phyloP scores from a whole-genome alignment of 2,329 filamentous ascomycete genomes.

The Podosphaera fusca region DNA sequence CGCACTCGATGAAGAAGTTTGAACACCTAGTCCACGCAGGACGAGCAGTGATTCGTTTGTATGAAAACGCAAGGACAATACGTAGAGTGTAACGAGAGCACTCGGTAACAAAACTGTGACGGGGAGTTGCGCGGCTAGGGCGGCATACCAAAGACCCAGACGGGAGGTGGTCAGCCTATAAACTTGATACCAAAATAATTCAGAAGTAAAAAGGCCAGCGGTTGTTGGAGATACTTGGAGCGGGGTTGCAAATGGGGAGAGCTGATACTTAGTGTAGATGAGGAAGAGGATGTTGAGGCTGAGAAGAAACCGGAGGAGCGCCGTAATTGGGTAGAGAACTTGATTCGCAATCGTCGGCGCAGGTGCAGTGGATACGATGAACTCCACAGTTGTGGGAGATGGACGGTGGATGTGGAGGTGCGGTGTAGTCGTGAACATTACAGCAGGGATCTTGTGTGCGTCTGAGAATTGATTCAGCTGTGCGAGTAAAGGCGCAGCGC shows the following conservation, averaged over 20 bases:
- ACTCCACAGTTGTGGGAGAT: conserved; percentile 75
- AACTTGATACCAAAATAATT: conserved; percentile 13
- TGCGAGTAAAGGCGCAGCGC: background rate
- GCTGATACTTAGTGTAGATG: conserved; percentile 25
- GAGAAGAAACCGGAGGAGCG: conserved; percentile 20
- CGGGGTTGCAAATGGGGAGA: conserved; percentile 6
- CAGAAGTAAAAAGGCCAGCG: conserved; percentile 4
- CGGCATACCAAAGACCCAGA: conserved; percentile 16
- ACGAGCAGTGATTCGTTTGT: conserved; percentile 69
- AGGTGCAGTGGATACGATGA: conserved; percentile 68
- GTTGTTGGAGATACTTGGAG: background rate
- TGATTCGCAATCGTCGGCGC: conserved; percentile 25
- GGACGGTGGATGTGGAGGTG: conserved; percentile 41
- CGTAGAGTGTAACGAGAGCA: conserved; percentile 20
- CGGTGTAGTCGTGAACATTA: conserved; percentile 38
- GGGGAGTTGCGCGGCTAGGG: conserved; percentile 18
- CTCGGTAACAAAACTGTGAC: conserved; percentile 20
- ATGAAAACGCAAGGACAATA: conserved; percentile 24
- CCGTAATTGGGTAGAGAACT: conserved; percentile 22
- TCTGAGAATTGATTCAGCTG: no score
- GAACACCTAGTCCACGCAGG: conserved; percentile 70
- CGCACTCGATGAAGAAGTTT: conserved; percentile 51
- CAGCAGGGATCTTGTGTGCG: no score
- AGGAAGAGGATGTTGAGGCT: conserved; percentile 22
- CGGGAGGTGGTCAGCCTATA: conserved; percentile 11